phyloP scores from a whole-genome alignment of 2,329 filamentous ascomycete species.

The Nectriaceae sp. region DNA sequence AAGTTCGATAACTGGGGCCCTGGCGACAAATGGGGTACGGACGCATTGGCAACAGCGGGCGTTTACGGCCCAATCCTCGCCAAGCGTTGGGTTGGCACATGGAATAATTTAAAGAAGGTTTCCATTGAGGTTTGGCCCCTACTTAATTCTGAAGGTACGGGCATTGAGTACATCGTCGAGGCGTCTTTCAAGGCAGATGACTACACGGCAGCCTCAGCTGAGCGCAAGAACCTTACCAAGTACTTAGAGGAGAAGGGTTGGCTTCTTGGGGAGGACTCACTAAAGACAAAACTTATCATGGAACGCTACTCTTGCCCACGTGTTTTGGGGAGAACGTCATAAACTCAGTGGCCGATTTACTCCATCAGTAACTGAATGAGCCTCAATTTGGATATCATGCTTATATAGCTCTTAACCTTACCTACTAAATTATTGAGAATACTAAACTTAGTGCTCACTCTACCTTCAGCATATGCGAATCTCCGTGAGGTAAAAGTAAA shows the following conservation, averaged over 20 bases:
- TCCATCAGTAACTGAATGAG: too few relatives aligned
- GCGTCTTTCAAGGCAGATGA: constrained; percentile 31
- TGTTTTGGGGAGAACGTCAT: too few relatives aligned
- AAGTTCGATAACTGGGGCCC: constrained; percentile 33
- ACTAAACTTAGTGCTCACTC: too few relatives aligned
- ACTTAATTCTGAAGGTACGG: constrained; percentile 19
- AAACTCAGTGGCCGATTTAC: too few relatives aligned
- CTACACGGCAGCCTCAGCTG: constrained; percentile 14
- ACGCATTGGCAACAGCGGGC: constrained; percentile 21
- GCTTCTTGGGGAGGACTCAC: constrained; percentile 26
- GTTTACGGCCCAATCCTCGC: constrained; percentile 35
- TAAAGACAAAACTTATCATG: constrained; percentile 31
- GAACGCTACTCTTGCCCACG: constrained; percentile 29
- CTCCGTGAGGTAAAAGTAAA: too few relatives aligned
- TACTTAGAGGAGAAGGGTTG: constrained; percentile 28
- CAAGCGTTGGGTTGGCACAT: constrained; percentile 32
- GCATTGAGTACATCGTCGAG: constrained; percentile 31
- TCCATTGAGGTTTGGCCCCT: constrained; percentile 37
- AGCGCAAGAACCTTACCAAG: constrained; percentile 18
- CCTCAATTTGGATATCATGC: too few relatives aligned
- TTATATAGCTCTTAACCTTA: too few relatives aligned
- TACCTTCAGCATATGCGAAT: too few relatives aligned
- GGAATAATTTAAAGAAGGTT: constrained; percentile 30
- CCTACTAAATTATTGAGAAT: too few relatives aligned
- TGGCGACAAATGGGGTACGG: constrained; percentile 29